These are phyloP conservation scores for Penicillium glabrum DNA, from an alignment of 2,329 filamentous ascomycete species.

Conservation along the genomic window DNA sequence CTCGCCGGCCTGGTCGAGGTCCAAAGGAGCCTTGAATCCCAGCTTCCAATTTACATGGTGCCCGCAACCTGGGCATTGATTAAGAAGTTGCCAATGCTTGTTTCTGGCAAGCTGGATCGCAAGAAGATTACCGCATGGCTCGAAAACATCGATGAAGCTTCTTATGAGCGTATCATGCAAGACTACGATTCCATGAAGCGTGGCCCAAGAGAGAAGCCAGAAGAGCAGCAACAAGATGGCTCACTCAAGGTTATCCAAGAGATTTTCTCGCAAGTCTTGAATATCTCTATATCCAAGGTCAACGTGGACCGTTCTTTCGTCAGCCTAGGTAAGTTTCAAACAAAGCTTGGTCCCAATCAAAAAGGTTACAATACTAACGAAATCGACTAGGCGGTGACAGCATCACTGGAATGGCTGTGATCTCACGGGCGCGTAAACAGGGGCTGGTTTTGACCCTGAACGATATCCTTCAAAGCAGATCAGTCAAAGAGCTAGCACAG, in stretches of 20 bases:
- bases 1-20: constrained; percentile 31
- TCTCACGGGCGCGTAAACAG: constrained; percentile 38
- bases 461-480: constrained; percentile 35
- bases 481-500: constrained; percentile 32
- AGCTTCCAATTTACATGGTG: constrained; percentile 48
- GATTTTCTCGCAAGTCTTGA: constrained; percentile 38
- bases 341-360: neutral
- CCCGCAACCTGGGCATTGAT: constrained; percentile 44
- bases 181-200: constrained; percentile 32
- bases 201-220: constrained; percentile 20
- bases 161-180: constrained; percentile 42
- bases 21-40: constrained; percentile 41
- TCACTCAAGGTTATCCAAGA: constrained; percentile 26
- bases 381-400: constrained; percentile 36
- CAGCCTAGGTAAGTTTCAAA: constrained; percentile 31
- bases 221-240: constrained; percentile 14
- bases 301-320: constrained; percentile 37
- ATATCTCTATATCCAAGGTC: constrained; percentile 34
- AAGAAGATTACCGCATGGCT: constrained; percentile 46
- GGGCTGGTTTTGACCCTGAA: constrained; percentile 35
- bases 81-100: constrained; percentile 41
- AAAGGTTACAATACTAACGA: constrained; percentile 8
- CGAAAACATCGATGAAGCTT: constrained; percentile 39
- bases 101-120: constrained; percentile 40
- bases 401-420: constrained; percentile 40